Percentiles rank a stretch among this genome's conserved stretches.
These are phyloP conservation scores for Annona squamosa DNA, from an alignment of 164 flowering plant genomes.

Conservation along the genomic window DNA sequence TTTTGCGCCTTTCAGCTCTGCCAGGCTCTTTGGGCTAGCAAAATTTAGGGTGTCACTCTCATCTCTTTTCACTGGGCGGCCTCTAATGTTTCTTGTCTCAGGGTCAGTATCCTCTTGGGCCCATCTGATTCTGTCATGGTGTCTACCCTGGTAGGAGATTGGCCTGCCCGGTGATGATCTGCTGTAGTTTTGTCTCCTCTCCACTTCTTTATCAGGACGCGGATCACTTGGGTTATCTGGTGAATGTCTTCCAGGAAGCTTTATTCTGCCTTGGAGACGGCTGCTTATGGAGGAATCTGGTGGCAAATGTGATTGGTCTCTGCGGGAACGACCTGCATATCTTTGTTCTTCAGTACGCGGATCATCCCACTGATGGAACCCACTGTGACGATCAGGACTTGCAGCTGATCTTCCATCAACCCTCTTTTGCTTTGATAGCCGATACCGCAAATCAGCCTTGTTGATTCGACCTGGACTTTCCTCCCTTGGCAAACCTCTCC, in stretches of 20 bases:
- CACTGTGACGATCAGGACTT: conserved; percentile 33
- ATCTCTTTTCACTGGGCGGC: conserved; percentile 22
- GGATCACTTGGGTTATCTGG: conserved; percentile 21
- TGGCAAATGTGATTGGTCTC: conserved; percentile 32
- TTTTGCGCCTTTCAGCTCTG: conserved; percentile 43
- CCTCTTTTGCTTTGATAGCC: conserved; percentile 55
- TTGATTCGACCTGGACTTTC: conserved; percentile 38
- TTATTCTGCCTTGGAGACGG: conserved; percentile 67
- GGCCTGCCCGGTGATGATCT: conserved; percentile 41
- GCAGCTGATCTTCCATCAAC: conserved; percentile 58
- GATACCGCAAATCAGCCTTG: conserved; percentile 57
- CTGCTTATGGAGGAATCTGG: conserved; percentile 42
- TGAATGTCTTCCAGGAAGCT: conserved; percentile 41
- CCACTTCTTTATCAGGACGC: conserved; percentile 33
- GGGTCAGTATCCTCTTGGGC: conserved; percentile 26
- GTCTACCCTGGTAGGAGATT: conserved; percentile 36
- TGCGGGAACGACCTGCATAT: conserved; percentile 24
- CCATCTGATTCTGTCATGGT: conserved; percentile 38
- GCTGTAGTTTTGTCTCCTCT: conserved; percentile 36
- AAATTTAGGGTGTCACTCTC: conserved; percentile 26
- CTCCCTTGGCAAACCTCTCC: conserved; percentile 34
- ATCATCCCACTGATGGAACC: conserved; percentile 21
- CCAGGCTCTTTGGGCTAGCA: conserved; percentile 54
- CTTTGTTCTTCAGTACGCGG: conserved; percentile 30
- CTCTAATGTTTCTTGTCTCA: conserved; percentile 31